Evolutionary conservation across 306 rosid species (phyloP).

Genomic region (Lagenaria siceraria): DNA sequence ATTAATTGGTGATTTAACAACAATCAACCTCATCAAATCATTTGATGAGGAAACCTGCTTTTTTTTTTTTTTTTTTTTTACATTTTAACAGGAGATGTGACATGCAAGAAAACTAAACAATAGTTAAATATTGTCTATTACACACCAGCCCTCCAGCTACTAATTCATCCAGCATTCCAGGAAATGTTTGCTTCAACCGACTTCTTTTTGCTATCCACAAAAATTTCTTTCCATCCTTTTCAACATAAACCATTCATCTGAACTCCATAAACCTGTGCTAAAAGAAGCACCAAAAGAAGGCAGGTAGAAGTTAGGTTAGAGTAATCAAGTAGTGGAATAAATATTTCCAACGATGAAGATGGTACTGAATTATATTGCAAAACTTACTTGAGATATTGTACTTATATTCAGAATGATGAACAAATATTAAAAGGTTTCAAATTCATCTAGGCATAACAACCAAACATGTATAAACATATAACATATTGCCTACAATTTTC

Average conservation of each 20-base stretch:
- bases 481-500: neutral
- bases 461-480: neutral
- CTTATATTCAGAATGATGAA: neutral
- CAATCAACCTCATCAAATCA: no score
- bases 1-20: no score
- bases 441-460: neutral
- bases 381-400: no score
- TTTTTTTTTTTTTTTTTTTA: no score
- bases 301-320: neutral
- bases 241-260: slow-evolving; percentile 81
- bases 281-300: slow-evolving; percentile 12
- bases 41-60: neutral
- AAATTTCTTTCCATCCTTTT: slow-evolving; percentile 49
- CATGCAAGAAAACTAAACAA: neutral
- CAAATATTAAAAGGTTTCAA: neutral
- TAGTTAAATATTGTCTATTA: slow-evolving; percentile 10
- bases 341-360: slow-evolving; percentile 10
- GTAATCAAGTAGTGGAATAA: neutral
- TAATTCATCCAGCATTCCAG: slow-evolving; percentile 87
- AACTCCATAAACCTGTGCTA: slow-evolving; percentile 65
- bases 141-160: slow-evolving; percentile 96
- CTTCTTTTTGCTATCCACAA: slow-evolving; percentile 90
- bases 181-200: slow-evolving; percentile 50
- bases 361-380: neutral
- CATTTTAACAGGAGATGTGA: neutral